These are phyloP conservation scores for Ceratobasidium sp. DNA, from an alignment of 1,284 basidiomycete genomes.

Conservation along the genomic window DNA sequence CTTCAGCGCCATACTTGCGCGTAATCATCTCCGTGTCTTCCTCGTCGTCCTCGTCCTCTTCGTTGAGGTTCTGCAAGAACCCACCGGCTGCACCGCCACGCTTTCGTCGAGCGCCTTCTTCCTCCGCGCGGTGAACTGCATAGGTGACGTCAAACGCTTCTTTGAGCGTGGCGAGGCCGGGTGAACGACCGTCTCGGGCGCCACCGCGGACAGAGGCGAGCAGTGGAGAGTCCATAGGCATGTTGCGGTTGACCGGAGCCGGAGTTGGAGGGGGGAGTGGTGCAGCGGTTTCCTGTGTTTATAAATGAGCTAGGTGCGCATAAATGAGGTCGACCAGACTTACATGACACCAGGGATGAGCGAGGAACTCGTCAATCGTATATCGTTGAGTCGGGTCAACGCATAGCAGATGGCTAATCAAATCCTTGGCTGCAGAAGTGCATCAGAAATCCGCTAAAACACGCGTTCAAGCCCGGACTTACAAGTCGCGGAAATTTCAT, in stretches of 20 bases:
- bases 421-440: constrained; percentile 82
- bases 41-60: constrained; percentile 88
- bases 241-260: constrained; percentile 61
- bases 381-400: constrained; percentile 96
- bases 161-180: constrained; percentile 91
- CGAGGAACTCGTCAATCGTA: constrained; percentile 98
- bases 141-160: constrained; percentile 99
- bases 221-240: constrained; percentile 91
- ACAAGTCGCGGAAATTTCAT: constrained; percentile 90
- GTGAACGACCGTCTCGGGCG: constrained; percentile 83
- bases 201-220: constrained; percentile 83
- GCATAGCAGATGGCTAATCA: constrained; percentile 94
- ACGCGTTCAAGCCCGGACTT: constrained; percentile 51
- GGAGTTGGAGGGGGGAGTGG: constrained; percentile 75
- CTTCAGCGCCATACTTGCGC: constrained; percentile 64
- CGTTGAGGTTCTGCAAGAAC: constrained; percentile 89
- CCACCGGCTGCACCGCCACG: constrained; percentile 80
- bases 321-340: constrained; percentile 2
- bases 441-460: constrained; percentile 47
- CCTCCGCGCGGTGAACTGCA: constrained; percentile 99
- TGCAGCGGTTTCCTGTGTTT: constrained; percentile 63
- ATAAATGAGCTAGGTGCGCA: constrained; percentile 50
- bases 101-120: constrained; percentile 89
- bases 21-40: constrained; percentile 66
- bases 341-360: constrained; percentile 93